Conservation (phyloP, 73 alveolate genomes). For the Tetrahymena thermophila region DNA sequence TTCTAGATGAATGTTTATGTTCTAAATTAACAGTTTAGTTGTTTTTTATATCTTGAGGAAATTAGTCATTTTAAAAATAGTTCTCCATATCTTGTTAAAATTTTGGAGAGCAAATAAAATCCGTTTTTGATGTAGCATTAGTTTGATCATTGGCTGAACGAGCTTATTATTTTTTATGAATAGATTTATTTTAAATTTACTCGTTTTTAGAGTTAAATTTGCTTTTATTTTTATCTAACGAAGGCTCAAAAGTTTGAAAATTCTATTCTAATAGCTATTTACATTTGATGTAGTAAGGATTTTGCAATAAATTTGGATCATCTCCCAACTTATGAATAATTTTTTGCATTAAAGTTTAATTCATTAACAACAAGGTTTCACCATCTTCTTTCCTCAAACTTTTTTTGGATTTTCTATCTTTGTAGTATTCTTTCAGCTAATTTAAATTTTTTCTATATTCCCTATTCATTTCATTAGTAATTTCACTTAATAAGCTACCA, state of each 20-base stretch:
- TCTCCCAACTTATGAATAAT: neutral
- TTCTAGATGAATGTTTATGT: neutral
- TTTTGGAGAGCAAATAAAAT: neutral
- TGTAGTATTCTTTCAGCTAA: neutral
- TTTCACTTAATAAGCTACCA: neutral
- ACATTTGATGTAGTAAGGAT: neutral
- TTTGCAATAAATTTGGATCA: neutral
- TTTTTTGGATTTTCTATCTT: neutral
- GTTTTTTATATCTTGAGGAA: neutral
- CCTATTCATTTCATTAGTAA: neutral
- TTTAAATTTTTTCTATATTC: neutral
- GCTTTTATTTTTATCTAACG: neutral
- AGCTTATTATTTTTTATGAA: neutral
- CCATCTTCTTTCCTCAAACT: neutral
- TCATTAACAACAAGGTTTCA: neutral
- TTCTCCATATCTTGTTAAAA: neutral
- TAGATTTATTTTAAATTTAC: neutral
- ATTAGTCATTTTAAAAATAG: neutral
- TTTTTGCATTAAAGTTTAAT: neutral
- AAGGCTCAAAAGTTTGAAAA: neutral
- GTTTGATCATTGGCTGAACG: neutral
- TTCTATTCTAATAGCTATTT: neutral
- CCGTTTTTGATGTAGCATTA: neutral
- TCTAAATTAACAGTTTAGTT: no score
- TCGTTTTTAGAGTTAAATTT: neutral